A percentile compares a stretch with the other conserved stretches of the same genome.
Conservation (phyloP, 2,329 filamentous ascomycete genomes). For the Colletotrichum sp. region DNA sequence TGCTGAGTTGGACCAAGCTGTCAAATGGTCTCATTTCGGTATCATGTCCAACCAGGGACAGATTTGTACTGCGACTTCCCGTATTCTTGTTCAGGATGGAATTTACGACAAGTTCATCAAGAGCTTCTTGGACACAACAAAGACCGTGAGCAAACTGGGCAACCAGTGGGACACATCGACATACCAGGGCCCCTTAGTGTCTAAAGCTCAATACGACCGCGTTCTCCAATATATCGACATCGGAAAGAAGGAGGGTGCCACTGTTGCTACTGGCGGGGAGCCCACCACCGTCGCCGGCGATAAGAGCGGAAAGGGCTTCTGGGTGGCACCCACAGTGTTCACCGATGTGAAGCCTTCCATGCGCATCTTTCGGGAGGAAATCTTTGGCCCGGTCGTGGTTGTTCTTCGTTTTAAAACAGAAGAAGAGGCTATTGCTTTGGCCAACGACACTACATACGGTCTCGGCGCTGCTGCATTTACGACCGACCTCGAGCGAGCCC, state of each 20-base stretch:
- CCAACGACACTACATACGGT: conserved; percentile 63
- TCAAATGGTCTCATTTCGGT: conserved; percentile 56
- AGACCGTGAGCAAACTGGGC: conserved; percentile 32
- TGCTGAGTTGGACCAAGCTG: conserved; percentile 70
- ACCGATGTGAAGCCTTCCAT: conserved; percentile 45
- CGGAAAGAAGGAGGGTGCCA: conserved; percentile 73
- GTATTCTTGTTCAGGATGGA: background rate
- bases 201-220: conserved; percentile 72
- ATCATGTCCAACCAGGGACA: background rate
- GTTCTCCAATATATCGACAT: conserved; percentile 73
- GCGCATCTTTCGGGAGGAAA: conserved; percentile 50
- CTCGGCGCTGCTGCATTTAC: conserved; percentile 68
- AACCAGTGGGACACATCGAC: conserved; percentile 73
- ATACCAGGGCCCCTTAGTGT: conserved; percentile 78
- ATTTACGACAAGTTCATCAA: conserved; percentile 68
- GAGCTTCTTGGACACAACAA: conserved; percentile 47
- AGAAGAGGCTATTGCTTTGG: conserved; percentile 27
- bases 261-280: conserved; percentile 64
- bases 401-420: background rate
- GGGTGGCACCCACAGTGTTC: conserved; percentile 51
- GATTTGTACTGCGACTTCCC: background rate
- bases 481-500: conserved; percentile 55
- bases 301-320: conserved; percentile 41
- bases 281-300: conserved; percentile 33
- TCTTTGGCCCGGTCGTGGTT: conserved; percentile 52